Conservation (phyloP, 106 monocot species). For the Allium fistulosum region DNA sequence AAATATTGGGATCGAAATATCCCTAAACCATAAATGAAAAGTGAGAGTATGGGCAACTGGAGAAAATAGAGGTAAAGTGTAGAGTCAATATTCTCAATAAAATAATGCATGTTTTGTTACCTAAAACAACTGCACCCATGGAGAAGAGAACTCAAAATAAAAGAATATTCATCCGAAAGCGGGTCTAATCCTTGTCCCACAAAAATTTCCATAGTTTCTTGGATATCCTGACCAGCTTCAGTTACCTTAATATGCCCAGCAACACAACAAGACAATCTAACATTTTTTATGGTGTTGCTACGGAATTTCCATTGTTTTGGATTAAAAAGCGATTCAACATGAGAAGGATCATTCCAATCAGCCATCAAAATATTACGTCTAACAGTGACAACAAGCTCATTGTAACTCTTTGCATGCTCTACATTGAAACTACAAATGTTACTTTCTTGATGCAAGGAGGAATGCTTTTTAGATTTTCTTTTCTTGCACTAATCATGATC, state of each 20-base stretch:
- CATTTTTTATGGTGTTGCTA: constrained; percentile 67
- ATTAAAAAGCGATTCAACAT: constrained; percentile 96
- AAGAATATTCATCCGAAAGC: constrained; percentile 61
- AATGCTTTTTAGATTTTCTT: constrained; percentile 70
- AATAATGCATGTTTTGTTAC: constrained; percentile 23
- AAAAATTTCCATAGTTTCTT: constrained; percentile 92
- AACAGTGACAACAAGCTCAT: constrained; percentile 85
- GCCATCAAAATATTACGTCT: constrained; percentile 94
- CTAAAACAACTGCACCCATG: constrained; percentile 83
- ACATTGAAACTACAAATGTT: constrained; percentile 61
- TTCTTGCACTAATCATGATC: constrained; percentile 93
- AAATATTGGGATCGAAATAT: too few relatives aligned
- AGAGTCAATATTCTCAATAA: too few relatives aligned
- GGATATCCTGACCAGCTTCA: constrained; percentile 90
- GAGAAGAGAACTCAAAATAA: constrained; percentile 58
- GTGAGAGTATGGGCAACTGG: too few relatives aligned
- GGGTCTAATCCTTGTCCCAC: constrained; percentile 75
- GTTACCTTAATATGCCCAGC: constrained; percentile 91
- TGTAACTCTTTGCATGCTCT: constrained; percentile 86
- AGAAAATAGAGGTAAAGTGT: too few relatives aligned
- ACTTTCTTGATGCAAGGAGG: constrained; percentile 85
- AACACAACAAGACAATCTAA: constrained; percentile 95
- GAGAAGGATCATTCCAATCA: constrained; percentile 99
- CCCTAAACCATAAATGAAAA: too few relatives aligned
- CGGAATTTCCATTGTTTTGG: constrained; percentile 98